These are phyloP conservation scores for Diaporthe sp. DNA, from an alignment of 2,329 filamentous ascomycete genomes.

Conservation along the genomic window DNA sequence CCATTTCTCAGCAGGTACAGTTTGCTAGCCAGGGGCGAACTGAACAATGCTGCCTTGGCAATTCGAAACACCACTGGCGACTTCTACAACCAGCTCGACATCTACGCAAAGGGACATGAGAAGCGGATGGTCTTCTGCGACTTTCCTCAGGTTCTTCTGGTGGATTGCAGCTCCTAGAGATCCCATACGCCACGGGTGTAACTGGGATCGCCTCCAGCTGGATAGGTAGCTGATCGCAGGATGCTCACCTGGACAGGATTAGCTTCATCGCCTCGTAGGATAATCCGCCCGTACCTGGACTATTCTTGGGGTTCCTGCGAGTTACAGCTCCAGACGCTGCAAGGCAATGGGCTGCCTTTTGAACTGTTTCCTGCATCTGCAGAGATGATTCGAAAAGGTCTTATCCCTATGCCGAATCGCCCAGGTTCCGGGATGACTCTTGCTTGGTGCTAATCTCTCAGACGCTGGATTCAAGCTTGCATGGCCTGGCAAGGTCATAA, in stretches of 20 bases:
- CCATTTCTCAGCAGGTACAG: slow-evolving; percentile 22
- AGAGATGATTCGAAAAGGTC: background rate
- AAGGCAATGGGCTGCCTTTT: background rate
- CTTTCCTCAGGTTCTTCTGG: background rate
- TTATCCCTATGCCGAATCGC: background rate
- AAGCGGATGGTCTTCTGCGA: background rate
- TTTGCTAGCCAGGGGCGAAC: slow-evolving; percentile 11
- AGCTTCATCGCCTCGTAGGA: background rate
- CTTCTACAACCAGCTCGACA: background rate
- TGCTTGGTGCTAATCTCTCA: background rate
- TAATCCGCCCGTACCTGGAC: background rate
- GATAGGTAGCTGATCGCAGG: background rate
- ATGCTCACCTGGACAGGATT: background rate
- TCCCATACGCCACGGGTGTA: background rate
- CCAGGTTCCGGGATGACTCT: background rate
- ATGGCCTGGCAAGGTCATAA: background rate
- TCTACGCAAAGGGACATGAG: background rate
- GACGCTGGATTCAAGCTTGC: background rate
- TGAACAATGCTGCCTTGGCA: slow-evolving; percentile 3
- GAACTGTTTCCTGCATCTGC: background rate
- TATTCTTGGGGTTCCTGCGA: background rate
- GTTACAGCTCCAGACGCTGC: background rate
- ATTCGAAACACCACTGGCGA: background rate
- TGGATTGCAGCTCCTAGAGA: background rate
- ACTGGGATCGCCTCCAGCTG: background rate